Percentiles rank a stretch among this genome's conserved stretches.
Evolutionary conservation across 192 early-diverging fungal genomes (phyloP).

Genomic region (Paraglomus brasilianum): DNA sequence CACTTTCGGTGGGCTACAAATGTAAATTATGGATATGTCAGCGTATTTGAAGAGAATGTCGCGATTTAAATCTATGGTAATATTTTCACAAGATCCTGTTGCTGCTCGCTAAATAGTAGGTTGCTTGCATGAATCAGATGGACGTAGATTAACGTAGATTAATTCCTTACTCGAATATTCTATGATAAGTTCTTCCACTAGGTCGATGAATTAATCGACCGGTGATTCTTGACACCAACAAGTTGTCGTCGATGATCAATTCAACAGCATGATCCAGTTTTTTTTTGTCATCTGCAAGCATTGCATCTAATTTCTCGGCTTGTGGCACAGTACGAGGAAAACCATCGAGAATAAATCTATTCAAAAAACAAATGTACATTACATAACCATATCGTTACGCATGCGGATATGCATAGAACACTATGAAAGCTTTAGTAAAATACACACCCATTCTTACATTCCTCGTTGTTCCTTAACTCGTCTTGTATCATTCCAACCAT

Average conservation of each 20-base stretch:
- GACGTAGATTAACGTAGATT: not conserved
- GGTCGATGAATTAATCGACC: constrained; percentile 94
- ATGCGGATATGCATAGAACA: not conserved
- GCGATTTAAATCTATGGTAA: not conserved
- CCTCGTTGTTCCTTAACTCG: constrained; percentile 90
- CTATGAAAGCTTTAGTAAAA: not conserved
- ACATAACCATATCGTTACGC: not conserved
- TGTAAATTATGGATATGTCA: not conserved
- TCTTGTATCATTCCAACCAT: constrained; percentile 96
- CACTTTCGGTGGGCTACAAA: constrained; percentile 80
- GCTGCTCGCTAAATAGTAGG: no score
- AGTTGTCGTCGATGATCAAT: constrained; percentile 88
- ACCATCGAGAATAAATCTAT: constrained; percentile 94
- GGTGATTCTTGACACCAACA: constrained; percentile 94
- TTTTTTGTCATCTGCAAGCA: constrained; percentile 81
- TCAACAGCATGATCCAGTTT: constrained; percentile 87
- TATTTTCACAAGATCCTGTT: no score
- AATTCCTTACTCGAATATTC: constrained; percentile 69
- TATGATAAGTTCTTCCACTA: constrained; percentile 96
- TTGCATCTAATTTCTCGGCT: constrained; percentile 97
- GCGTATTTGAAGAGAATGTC: not conserved
- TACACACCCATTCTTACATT: constrained; percentile 88
- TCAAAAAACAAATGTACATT: constrained; percentile 7
- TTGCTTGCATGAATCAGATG: not conserved
- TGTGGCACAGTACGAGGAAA: constrained; percentile 98